Conservation (phyloP, 352 stramenopile species). For the Phytophthora nicotianae region DNA sequence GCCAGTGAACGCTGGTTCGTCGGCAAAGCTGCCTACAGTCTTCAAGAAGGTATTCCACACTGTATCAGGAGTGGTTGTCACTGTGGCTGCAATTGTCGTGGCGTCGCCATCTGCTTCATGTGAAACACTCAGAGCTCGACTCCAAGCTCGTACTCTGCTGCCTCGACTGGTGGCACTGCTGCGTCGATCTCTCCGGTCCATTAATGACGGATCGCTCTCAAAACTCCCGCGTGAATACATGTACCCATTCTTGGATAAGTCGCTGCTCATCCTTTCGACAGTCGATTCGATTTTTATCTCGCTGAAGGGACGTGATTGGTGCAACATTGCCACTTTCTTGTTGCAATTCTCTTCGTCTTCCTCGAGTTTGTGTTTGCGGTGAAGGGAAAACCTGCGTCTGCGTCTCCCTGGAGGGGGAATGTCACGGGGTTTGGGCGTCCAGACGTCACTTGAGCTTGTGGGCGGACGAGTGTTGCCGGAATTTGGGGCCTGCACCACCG, state of each 20-base stretch:
- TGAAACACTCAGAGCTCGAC: constrained; percentile 32
- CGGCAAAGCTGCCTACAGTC: constrained; percentile 28
- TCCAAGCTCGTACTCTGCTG: constrained; percentile 26
- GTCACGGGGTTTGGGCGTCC: constrained; percentile 9
- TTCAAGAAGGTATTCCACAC: constrained; percentile 39
- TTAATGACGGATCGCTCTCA: constrained; percentile 12
- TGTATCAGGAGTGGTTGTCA: constrained; percentile 22
- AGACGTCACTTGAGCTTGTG: constrained; percentile 7
- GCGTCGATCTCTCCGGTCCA: constrained; percentile 6
- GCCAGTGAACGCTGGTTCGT: constrained; percentile 31
- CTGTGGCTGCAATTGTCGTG: constrained; percentile 23
- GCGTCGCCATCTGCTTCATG: constrained; percentile 19
- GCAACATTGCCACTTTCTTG: constrained; percentile 7
- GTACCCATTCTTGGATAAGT: constrained; percentile 34
- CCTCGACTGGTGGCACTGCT: constrained; percentile 17
- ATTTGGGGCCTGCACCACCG: constrained; percentile 28
- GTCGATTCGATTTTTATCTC: constrained; percentile 42
- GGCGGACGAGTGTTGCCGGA: constrained; percentile 3
- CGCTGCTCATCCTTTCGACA: constrained; percentile 4
- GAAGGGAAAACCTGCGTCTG: constrained; percentile 15
- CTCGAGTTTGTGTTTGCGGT: neutral
- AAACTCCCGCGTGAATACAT: constrained; percentile 46
- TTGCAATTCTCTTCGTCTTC: constrained; percentile 2
- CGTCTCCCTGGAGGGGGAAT: neutral
- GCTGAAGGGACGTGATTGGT: constrained; percentile 18